Base-by-base conservation (phyloP, 306 rosid genomes). In the Gillenia trifoliata region DNA sequence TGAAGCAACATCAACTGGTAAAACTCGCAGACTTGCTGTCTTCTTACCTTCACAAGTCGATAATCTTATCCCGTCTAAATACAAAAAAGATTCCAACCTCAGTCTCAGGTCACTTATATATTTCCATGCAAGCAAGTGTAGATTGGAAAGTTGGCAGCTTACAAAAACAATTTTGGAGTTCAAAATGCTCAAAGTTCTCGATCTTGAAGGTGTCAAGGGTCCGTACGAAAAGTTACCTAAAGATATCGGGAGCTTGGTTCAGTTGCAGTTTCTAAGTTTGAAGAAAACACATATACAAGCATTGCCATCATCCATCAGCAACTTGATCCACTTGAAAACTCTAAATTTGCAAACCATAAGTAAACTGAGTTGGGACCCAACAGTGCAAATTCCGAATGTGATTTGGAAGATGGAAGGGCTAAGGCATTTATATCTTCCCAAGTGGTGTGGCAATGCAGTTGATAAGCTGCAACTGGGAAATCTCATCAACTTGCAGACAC, bases 381-480 rank as follows among this genome's bases (percentile, higher is more conserved):
- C 66, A 1, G 66, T 62, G 29, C 66, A 82, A 54, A 78, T 87
- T 64, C 88, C 85, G 2, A 75, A 76, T 23, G 77, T 78, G 10
- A 16, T 82, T 60, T 75, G 77, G 74, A 80, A 76, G 78, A 59
- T 87, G 81, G 64, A 73, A 66, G 43, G 68, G 19, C 73, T 87
- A 83, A 85, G 85, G 59, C 91, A 87, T 87, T 59, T 87, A 26
- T 87, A 87, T 82, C 91, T 87, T 82, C 91, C 89, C 3, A 80
- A 83, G 33, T 63, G 67, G 43, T 63, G 67, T 28, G 80, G 83
- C 26, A 73, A 75, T 82, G 65, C 54, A 40, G 23, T 66, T 60
- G 70, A 68, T 40, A 61, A 56, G 64, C 64, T 85, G 60, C 72
- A 75, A 47, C 52, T 87, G 47, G 81, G 73, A 62, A 79, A 82